Conservation (phyloP, 768 basidiomycete species). For the Termitomyces heimii region DNA sequence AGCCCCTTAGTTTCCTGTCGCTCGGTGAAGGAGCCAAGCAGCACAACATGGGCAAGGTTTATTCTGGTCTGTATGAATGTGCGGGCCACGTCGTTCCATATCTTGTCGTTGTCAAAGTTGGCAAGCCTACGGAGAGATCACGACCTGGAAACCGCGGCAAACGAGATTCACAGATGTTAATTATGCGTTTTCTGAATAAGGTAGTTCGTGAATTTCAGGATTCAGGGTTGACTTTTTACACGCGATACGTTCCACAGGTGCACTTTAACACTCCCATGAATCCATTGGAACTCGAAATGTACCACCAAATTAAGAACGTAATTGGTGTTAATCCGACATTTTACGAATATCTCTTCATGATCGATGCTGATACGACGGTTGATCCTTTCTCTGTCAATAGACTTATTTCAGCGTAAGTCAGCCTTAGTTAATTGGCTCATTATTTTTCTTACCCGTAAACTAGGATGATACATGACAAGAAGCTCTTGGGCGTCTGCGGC, state of each 20-base stretch:
- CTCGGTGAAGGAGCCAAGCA: constrained; percentile 94
- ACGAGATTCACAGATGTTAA: constrained; percentile 92
- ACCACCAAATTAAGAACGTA: constrained; percentile 99
- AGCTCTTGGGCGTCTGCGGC: constrained; percentile 90
- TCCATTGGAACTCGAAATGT: constrained; percentile 95
- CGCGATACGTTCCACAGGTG: constrained; percentile 46
- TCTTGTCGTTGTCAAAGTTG: constrained; percentile 86
- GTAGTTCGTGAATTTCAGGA: constrained; percentile 29
- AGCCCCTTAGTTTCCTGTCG: constrained; percentile 90
- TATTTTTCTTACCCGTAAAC: constrained; percentile 1
- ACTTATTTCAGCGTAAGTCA: constrained; percentile 84
- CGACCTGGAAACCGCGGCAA: constrained; percentile 98
- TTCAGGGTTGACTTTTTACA: constrained; percentile 1
- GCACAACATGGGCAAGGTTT: constrained; percentile 98
- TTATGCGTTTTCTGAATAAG: constrained; percentile 99
- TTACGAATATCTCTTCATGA: constrained; percentile 92
- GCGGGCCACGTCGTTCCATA: constrained; percentile 96
- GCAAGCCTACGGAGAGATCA: constrained; percentile 89
- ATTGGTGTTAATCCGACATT: constrained; percentile 99
- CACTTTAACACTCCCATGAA: constrained; percentile 97
- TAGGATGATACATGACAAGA: constrained; percentile 97
- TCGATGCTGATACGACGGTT: constrained; percentile 95
- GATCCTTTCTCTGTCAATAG: constrained; percentile 84
- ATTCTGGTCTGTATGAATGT: constrained; percentile 92
- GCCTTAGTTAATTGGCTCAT: background rate